These are phyloP conservation scores for Yarrowia phangngaensis DNA, from an alignment of 805 yeast genomes.

Conservation along the genomic window DNA sequence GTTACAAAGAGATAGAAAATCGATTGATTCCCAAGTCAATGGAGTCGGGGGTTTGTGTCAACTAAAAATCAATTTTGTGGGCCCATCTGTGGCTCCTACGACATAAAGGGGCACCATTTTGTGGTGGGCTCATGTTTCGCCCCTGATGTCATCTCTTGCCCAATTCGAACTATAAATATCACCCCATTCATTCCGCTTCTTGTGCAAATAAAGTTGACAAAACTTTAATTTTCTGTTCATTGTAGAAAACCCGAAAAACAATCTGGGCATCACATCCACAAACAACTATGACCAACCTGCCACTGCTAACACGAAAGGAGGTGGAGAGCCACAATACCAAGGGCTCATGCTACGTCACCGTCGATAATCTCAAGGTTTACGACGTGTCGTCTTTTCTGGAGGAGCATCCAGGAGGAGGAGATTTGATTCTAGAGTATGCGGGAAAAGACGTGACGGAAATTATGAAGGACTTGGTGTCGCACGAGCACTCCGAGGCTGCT, in stretches of 20 bases:
- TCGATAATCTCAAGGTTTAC: conserved; percentile 75
- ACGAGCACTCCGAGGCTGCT: conserved; percentile 79
- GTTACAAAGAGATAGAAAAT: too few relatives aligned
- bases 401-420: conserved; percentile 70
- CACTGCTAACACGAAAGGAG: conserved; percentile 21
- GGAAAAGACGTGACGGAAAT: conserved; percentile 55
- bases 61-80: too few relatives aligned
- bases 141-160: background rate
- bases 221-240: too few relatives aligned
- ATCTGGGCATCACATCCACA: too few relatives aligned
- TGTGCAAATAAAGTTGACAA: too few relatives aligned
- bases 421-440: conserved; percentile 46
- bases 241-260: too few relatives aligned
- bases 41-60: too few relatives aligned
- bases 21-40: too few relatives aligned
- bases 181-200: too few relatives aligned
- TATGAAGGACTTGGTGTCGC: conserved; percentile 67
- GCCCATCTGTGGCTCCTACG: too few relatives aligned
- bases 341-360: conserved; percentile 48
- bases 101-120: too few relatives aligned
- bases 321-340: conserved; percentile 23
- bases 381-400: conserved; percentile 71
- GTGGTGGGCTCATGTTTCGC: too few relatives aligned
- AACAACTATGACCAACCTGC: conserved; percentile 7
- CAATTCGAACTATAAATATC: background rate